Evolutionary conservation across 2,329 filamentous ascomycete genomes (phyloP).

Genomic region (Emergomyces orientalis): DNA sequence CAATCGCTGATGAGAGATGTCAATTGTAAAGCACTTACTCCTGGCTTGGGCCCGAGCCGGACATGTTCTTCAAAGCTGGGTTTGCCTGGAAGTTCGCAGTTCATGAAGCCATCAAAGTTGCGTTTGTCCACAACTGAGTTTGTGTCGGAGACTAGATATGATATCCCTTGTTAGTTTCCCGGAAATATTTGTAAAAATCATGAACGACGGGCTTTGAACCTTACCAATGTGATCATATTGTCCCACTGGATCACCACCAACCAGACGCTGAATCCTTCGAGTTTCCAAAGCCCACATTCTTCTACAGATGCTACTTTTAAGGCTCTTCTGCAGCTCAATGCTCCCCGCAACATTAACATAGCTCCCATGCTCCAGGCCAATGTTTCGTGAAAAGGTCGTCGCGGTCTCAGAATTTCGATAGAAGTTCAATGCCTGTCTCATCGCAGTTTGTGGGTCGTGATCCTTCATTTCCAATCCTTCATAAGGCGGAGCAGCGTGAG

Average conservation of each 20-base stretch:
- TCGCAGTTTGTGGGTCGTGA: constrained; percentile 33
- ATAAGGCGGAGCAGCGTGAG: constrained; percentile 32
- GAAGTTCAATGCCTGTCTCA: constrained; percentile 34
- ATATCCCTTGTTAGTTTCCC: not conserved
- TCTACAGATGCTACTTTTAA: constrained; percentile 34
- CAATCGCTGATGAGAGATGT: not conserved
- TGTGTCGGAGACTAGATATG: constrained; percentile 23
- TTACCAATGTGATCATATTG: constrained; percentile 32
- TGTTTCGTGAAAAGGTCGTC: constrained; percentile 28
- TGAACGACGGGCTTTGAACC: constrained; percentile 11
- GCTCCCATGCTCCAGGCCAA: constrained; percentile 34
- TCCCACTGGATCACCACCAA: constrained; percentile 28
- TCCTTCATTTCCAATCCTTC: constrained; percentile 34
- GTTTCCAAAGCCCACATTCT: constrained; percentile 37
- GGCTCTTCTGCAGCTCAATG: constrained; percentile 31
- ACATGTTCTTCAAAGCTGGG: constrained; percentile 31
- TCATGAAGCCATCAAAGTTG: constrained; percentile 33
- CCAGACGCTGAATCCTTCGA: constrained; percentile 32
- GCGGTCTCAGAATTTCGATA: constrained; percentile 33
- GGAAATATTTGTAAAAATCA: not conserved
- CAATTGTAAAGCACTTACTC: constrained; percentile 21
- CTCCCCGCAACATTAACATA: constrained; percentile 38
- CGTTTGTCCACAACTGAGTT: constrained; percentile 28
- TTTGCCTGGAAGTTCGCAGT: constrained; percentile 29
- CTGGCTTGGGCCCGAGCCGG: constrained; percentile 31